Evolutionary conservation across 2,329 filamentous ascomycete species (phyloP).

Genomic region (Aspergillus sp.): DNA sequence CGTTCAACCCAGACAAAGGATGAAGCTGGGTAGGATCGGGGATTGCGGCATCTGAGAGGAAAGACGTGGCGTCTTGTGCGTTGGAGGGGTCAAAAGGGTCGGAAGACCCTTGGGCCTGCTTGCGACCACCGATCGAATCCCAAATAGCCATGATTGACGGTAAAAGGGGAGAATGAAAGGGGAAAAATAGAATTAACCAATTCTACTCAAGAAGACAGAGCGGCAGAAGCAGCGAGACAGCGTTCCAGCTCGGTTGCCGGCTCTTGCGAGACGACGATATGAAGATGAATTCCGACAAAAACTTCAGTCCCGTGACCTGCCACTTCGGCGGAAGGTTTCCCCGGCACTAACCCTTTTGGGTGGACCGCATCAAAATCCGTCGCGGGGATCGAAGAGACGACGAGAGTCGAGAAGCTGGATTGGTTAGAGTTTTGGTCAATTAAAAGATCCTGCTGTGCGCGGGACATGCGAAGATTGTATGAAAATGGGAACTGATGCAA

Average conservation of each 20-base stretch:
- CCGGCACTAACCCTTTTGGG: conserved; percentile 21
- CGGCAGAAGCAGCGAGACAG: conserved; percentile 10
- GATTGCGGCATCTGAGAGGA: conserved; percentile 67
- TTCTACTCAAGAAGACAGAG: conserved; percentile 15
- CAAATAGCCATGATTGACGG: conserved; percentile 46
- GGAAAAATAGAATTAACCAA: conserved; percentile 10
- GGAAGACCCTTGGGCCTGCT: conserved; percentile 45
- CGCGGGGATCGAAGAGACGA: conserved; percentile 17
- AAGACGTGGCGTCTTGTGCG: conserved; percentile 72
- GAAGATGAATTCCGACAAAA: conserved; percentile 20
- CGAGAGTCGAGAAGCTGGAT: conserved; percentile 1
- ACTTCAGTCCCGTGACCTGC: conserved; percentile 32
- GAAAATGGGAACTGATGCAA: conserved; percentile 16
- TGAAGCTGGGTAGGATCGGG: conserved; percentile 84
- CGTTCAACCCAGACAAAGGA: conserved; percentile 85
- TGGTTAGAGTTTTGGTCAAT: not conserved
- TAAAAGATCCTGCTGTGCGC: conserved; percentile 1
- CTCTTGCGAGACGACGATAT: not conserved
- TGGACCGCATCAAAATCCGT: conserved; percentile 21
- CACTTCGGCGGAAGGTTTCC: conserved; percentile 13
- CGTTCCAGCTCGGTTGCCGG: not conserved
- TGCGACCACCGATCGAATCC: conserved; percentile 55
- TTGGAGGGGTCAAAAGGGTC: conserved; percentile 60
- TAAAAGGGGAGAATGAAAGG: not conserved
- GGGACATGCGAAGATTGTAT: conserved; percentile 10